Evolutionary conservation across 2,329 filamentous ascomycete genomes (phyloP).

Genomic region (Didymella pinodella): DNA sequence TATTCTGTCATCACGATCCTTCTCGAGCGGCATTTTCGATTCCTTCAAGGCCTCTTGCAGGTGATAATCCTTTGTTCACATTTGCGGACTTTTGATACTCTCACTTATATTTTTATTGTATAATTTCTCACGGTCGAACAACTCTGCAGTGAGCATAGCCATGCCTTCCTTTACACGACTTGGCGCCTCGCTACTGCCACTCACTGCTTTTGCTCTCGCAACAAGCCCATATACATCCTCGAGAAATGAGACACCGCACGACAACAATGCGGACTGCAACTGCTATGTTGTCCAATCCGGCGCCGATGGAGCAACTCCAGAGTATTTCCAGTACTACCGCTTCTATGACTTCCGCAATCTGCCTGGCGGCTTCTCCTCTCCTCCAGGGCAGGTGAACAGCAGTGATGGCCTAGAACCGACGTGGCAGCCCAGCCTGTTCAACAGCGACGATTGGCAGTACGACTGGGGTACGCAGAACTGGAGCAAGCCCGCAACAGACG

Average conservation of each 20-base stretch:
- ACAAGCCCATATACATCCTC: constrained; percentile 39
- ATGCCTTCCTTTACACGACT: constrained; percentile 33
- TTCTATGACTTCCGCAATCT: constrained; percentile 62
- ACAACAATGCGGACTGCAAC: constrained; percentile 52
- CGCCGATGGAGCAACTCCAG: constrained; percentile 45
- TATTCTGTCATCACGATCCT: constrained; percentile 8
- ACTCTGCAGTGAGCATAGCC: neutral
- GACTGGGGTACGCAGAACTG: constrained; percentile 56
- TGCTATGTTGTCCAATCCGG: constrained; percentile 59
- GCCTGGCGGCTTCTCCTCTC: constrained; percentile 34
- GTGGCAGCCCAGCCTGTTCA: constrained; percentile 51
- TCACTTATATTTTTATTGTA: constrained; percentile 16
- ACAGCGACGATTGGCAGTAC: constrained; percentile 47
- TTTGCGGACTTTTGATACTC: constrained; percentile 6
- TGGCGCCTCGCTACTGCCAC: constrained; percentile 36
- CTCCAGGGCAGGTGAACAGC: constrained; percentile 38
- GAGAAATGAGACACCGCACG: constrained; percentile 41
- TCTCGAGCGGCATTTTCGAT: constrained; percentile 10
- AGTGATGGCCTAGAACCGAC: constrained; percentile 31
- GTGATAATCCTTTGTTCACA: constrained; percentile 22
- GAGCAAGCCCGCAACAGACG: constrained; percentile 50
- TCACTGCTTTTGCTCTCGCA: constrained; percentile 36
- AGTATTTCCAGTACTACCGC: constrained; percentile 60
- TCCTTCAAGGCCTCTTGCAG: constrained; percentile 17
- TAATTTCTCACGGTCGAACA: constrained; percentile 7